Percentiles rank a stretch among this genome's conserved stretches.
Conservation (phyloP, 148 eudicot genomes). For the Camellia lanceoleosa region DNA sequence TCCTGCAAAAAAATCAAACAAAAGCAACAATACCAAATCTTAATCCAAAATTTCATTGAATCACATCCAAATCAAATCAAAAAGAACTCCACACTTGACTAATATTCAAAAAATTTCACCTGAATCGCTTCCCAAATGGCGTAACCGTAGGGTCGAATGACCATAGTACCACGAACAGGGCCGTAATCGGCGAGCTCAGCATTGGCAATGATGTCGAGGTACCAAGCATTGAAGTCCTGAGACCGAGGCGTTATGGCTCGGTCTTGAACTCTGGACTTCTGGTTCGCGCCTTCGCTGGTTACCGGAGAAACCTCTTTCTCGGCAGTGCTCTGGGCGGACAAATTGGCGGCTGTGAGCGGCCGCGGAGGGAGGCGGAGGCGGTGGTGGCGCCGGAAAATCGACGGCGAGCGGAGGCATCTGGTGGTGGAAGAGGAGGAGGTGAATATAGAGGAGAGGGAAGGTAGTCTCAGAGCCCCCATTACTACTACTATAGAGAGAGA, state of each 20-base stretch:
- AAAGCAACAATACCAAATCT: neutral
- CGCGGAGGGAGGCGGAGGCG: constrained; percentile 27
- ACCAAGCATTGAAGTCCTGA: constrained; percentile 92
- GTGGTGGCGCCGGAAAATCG: constrained; percentile 23
- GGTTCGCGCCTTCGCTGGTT: constrained; percentile 12
- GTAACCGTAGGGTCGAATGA: constrained; percentile 95
- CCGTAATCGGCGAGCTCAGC: constrained; percentile 98
- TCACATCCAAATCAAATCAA: no score
- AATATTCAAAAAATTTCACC: constrained; percentile 25
- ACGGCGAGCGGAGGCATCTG: constrained; percentile 28
- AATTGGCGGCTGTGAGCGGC: constrained; percentile 21
- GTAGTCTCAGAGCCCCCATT: constrained; percentile 67
- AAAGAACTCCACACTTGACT: neutral
- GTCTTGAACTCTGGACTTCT: constrained; percentile 42
- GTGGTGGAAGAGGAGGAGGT: constrained; percentile 34
- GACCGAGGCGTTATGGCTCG: constrained; percentile 71
- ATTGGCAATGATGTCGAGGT: constrained; percentile 70
- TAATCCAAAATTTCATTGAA: neutral
- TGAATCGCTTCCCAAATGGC: constrained; percentile 99
- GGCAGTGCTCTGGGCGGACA: constrained; percentile 38
- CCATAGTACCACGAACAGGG: constrained; percentile 97
- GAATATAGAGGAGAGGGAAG: constrained; percentile 38
- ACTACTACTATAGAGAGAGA: neutral
- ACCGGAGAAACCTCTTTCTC: constrained; percentile 29
- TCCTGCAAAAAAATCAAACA: constrained; percentile 44